These are phyloP conservation scores for Chamaecyparis obtusa DNA, from an alignment of 75 land plant genomes.

Conservation along the genomic window DNA sequence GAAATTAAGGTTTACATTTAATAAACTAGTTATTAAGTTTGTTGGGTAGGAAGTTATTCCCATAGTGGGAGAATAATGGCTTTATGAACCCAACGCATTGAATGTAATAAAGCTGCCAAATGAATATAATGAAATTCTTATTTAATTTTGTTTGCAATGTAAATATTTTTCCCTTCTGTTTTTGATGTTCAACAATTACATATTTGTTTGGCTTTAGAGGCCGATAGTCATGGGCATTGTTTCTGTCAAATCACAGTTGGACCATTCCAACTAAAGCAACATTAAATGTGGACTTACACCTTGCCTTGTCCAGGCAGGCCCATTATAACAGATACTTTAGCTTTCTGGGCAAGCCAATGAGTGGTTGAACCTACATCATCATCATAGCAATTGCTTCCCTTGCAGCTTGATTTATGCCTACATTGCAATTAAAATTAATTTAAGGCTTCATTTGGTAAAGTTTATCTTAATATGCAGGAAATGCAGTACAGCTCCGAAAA, in stretches of 20 bases:
- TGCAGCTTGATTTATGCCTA: background rate
- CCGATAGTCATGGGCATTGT: background rate
- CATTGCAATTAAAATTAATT: background rate
- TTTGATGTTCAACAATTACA: no score
- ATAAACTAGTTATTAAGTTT: no score
- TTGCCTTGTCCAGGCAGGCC: background rate
- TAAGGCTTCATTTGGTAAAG: background rate
- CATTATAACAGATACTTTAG: background rate
- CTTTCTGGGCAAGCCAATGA: background rate
- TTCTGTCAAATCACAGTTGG: background rate
- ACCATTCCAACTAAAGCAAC: no score
- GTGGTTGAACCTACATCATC: background rate
- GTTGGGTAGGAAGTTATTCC: no score
- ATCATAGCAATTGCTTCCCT: background rate
- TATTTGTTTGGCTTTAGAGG: background rate
- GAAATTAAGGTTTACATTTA: no score
- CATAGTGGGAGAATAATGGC: no score
- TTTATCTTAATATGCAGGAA: background rate
- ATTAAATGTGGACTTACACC: background rate
- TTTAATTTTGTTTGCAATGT: no score
- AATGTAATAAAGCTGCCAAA: no score
- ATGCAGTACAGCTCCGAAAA: background rate
- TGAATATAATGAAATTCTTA: no score
- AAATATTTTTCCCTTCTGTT: no score
- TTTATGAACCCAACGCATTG: no score